Base-by-base conservation (phyloP, 2,329 filamentous ascomycete species). In the Phyllosticta paracitricarpa region DNA sequence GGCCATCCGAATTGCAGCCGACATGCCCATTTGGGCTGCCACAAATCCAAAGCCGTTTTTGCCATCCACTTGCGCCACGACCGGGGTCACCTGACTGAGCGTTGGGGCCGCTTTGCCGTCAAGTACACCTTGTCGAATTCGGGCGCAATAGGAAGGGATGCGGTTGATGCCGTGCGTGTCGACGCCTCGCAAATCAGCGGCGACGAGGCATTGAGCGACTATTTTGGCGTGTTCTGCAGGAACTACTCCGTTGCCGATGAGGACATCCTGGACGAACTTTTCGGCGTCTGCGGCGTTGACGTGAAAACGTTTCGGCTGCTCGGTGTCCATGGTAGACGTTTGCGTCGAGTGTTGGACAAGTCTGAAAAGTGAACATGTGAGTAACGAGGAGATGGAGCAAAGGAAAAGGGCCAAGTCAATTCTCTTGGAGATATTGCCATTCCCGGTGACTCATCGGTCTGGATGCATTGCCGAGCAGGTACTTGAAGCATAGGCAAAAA, bases 91-190 rank as follows among this genome's bases (percentile, higher is more conserved):
- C 64, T 87, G 80, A 0, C 69, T 76, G 2, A 91, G 63, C 0
- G 76, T 78, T 0, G 89, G 89, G 3, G 76, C 70, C 1, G 86
- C 86, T 10, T 70, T 72, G 10, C 85, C 77, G 66, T 89, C 78
- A 7, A 93, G 81, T 1, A 89, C 86, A 2, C 85, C 85, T 68
- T 86, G 81, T 2, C 87, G 83, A 64, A 92, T 82, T 19, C 89
- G 85, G 59, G 83, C 80, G 77, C 92, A 83, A 76, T 93, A 93
- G 0, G 86, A 89, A 1, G 89, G 88, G 51, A 93, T 84, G 5
- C 89, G 84, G 71, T 89, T 90, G 71, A 89, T 84, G 63, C 86
- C 89, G 70, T 93, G 89, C 0, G 88, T 90, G 69, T 93, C 89
- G 26, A 92, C 85, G 57, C 89, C 89, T 51, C 89, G 85, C 0